Evolutionary conservation across 805 yeast genomes (phyloP).

Genomic region (Yamadazyma sp.): DNA sequence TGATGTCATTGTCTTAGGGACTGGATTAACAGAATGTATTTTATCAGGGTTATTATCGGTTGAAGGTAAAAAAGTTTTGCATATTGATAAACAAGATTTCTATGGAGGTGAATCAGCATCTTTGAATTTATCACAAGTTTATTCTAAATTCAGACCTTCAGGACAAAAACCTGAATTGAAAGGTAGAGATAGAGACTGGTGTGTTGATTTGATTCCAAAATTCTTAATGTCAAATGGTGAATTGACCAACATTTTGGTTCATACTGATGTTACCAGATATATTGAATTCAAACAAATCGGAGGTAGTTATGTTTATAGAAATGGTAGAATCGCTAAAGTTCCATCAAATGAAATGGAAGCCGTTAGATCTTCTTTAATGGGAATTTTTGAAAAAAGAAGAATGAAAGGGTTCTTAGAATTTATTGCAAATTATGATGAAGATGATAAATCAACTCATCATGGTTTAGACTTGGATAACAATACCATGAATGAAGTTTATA

Average conservation of each 20-base stretch:
- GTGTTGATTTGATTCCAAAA: constrained; percentile 94
- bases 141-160: constrained; percentile 79
- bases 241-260: constrained; percentile 89
- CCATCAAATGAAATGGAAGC: constrained; percentile 94
- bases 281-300: constrained; percentile 94
- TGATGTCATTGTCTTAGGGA: constrained; percentile 94
- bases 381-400: constrained; percentile 92
- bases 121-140: constrained; percentile 64
- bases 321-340: constrained; percentile 89
- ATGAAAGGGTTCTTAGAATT: constrained; percentile 90
- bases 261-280: constrained; percentile 93
- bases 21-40: constrained; percentile 95
- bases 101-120: constrained; percentile 95
- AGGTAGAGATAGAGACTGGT: constrained; percentile 97
- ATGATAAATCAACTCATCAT: constrained; percentile 75
- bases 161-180: constrained; percentile 65
- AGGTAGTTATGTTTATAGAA: constrained; percentile 92
- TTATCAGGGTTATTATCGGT: constrained; percentile 90
- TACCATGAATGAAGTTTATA: constrained; percentile 89
- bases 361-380: constrained; percentile 86
- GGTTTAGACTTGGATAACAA: constrained; percentile 81
- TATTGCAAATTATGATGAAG: constrained; percentile 78
- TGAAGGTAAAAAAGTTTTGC: constrained; percentile 97
- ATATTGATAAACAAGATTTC: constrained; percentile 93
- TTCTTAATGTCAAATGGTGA: constrained; percentile 98